Evolutionary conservation across 2,329 filamentous ascomycete species (phyloP), one percentile per base, ranked within the genome.

Genomic region (Trichoderma oligosporum): DNA sequence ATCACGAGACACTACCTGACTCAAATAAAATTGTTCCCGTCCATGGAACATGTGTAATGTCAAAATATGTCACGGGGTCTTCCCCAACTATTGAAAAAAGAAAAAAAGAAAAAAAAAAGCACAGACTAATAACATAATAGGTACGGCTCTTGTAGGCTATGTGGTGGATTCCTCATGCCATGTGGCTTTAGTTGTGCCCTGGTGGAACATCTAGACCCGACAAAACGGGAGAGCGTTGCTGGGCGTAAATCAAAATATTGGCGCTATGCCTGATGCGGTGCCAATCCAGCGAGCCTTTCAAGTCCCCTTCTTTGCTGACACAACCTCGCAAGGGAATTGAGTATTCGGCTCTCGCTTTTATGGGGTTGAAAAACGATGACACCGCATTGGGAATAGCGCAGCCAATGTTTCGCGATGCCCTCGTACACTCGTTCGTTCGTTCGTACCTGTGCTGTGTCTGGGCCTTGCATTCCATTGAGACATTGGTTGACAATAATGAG

Each of bases 81-180:
- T 33, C 27, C 29, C 44, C n/a, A 31, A 27, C 27, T 11, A 31
- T 31, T 31, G 16, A 24, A 24, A 46, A 46, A 46, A 20, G 7
- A 22, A 11, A 14, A 31, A 9, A 24, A 22, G 27, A n/a, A 49
- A 31, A 31, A 31, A 31, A 31, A 31, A 31, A 31, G n/a, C n/a
- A n/a, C n/a, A n/a, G n/a, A n/a, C n/a, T n/a, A n/a, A n/a, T n/a
- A n/a, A 33, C 29, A 36, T 35, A 31, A 36, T 18, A 35, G 31
- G 31, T 14, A 35, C 41, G 41, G 25, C 41, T 25, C 41, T 12
- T 35, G n/a, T n/a, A n/a, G n/a, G n/a, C n/a, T n/a, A n/a, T n/a
- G n/a, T n/a, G 33, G 49, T 53, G 49, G 49, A 44, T 44, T 53
- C 39, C 39, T n/a, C 49, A 29, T 18, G 29, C 49, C 49, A 53